phyloP scores from a whole-genome alignment of 2,329 filamentous ascomycete species.

The Aspergillus sp. region DNA sequence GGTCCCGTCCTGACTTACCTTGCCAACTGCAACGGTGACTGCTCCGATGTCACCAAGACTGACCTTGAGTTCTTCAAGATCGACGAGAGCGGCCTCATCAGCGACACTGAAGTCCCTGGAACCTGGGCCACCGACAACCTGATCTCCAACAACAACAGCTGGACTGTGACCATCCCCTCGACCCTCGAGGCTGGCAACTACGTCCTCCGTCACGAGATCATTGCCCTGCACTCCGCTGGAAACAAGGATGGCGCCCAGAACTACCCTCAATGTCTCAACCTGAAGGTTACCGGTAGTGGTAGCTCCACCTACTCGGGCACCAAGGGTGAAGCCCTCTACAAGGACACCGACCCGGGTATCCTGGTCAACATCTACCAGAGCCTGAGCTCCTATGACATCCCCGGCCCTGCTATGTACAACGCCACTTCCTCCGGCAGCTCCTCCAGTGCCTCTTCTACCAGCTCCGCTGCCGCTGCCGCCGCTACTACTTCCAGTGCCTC shows the following conservation, averaged over 20 bases:
- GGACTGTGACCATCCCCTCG: constrained; percentile 52
- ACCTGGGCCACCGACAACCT: constrained; percentile 60
- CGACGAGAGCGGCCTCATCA: constrained; percentile 56
- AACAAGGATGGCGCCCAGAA: constrained; percentile 53
- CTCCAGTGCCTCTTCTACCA: constrained; percentile 17
- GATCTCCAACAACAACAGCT: constrained; percentile 55
- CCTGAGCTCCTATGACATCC: constrained; percentile 52
- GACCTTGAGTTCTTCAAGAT: constrained; percentile 66
- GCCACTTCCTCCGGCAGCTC: constrained; percentile 26
- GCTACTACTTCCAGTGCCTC: constrained; percentile 11
- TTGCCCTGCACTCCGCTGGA: constrained; percentile 54
- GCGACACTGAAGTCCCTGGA: constrained; percentile 46
- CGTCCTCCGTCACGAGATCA: constrained; percentile 59
- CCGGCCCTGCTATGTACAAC: constrained; percentile 49
- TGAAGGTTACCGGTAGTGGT: constrained; percentile 60
- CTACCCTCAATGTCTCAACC: constrained; percentile 62
- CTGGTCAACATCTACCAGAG: constrained; percentile 60
- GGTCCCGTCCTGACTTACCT: constrained; percentile 67
- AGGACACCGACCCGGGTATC: constrained; percentile 59
- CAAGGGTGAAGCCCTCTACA: constrained; percentile 59
- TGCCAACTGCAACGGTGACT: constrained; percentile 61
- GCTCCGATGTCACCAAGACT: constrained; percentile 55
- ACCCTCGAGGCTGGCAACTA: constrained; percentile 55
- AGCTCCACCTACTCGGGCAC: constrained; percentile 51
- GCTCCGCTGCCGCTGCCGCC: constrained; percentile 14